phyloP scores from a whole-genome alignment of 1,284 basidiomycete genomes.

The Entoloma clypeatum region DNA sequence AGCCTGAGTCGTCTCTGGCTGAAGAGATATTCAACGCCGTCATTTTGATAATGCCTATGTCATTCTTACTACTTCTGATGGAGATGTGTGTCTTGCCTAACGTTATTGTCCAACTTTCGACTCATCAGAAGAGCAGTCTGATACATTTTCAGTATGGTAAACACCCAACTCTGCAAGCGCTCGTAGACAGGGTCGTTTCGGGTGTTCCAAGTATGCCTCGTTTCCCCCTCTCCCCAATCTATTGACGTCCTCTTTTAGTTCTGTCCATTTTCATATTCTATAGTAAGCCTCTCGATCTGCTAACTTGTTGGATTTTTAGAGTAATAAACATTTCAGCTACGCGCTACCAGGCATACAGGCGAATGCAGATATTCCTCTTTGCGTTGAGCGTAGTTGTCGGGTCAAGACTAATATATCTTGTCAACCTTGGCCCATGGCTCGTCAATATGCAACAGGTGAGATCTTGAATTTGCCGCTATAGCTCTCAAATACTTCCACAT shows the following conservation, averaged over 20 bases:
- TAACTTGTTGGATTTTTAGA: neutral
- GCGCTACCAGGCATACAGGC: conserved; percentile 54
- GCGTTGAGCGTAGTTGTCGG: conserved; percentile 54
- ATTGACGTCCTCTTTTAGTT: conserved; percentile 38
- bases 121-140: conserved; percentile 34
- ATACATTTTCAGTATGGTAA: conserved; percentile 74
- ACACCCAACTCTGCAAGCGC: conserved; percentile 40
- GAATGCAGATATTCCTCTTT: conserved; percentile 55
- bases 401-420: conserved; percentile 62
- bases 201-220: conserved; percentile 61
- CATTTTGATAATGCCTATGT: conserved; percentile 64
- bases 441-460: conserved; percentile 69
- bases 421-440: conserved; percentile 63
- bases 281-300: conserved; percentile 44
- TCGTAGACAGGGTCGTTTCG: conserved; percentile 53
- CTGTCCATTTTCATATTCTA: conserved; percentile 74
- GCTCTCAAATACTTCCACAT: conserved; percentile 1
- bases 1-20: conserved; percentile 44
- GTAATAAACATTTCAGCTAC: conserved; percentile 41
- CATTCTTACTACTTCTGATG: conserved; percentile 69
- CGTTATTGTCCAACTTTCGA: conserved; percentile 5
- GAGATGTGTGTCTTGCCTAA: conserved; percentile 58
- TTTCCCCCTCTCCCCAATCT: conserved; percentile 13
- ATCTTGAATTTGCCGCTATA: conserved; percentile 3
- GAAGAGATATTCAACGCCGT: conserved; percentile 67